Conservation (phyloP, 2,329 filamentous ascomycete genomes). For the Penicillium thymicola region DNA sequence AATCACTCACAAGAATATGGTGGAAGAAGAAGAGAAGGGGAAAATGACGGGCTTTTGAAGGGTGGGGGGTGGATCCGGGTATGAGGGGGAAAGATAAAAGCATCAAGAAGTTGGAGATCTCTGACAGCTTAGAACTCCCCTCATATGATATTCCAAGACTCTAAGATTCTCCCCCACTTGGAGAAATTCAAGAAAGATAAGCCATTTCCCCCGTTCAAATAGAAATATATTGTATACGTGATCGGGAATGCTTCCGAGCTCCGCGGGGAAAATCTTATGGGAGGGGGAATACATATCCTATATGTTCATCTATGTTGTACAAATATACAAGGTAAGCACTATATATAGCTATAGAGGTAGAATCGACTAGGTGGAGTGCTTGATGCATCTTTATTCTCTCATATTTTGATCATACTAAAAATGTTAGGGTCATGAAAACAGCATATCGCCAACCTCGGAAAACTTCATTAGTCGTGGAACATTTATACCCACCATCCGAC, state of each 20-base stretch:
- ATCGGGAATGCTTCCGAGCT: constrained; percentile 1
- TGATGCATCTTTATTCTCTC: background rate
- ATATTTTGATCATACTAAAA: too few relatives aligned
- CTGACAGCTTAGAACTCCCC: background rate
- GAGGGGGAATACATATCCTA: background rate
- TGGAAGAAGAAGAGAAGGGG: constrained; percentile 15
- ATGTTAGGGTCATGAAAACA: too few relatives aligned
- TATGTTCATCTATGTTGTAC: background rate
- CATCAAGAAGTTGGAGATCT: constrained; percentile 10
- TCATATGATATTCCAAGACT: background rate
- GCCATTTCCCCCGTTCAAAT: background rate
- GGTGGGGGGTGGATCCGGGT: constrained; percentile 7
- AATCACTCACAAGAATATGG: constrained; percentile 15
- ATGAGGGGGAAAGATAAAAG: constrained; percentile 18
- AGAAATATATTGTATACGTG: background rate
- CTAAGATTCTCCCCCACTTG: background rate
- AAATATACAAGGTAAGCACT: background rate
- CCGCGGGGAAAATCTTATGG: background rate
- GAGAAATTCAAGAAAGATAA: background rate
- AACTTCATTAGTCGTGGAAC: background rate
- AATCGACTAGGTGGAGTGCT: background rate
- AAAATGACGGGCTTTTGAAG: constrained; percentile 19
- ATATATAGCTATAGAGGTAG: background rate
- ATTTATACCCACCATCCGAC: background rate
- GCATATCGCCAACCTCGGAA: background rate